Percentiles rank a stretch among this genome's conserved stretches.
Evolutionary conservation across 129 eudicot species (phyloP).

Genomic region (Deinandra increscens): DNA sequence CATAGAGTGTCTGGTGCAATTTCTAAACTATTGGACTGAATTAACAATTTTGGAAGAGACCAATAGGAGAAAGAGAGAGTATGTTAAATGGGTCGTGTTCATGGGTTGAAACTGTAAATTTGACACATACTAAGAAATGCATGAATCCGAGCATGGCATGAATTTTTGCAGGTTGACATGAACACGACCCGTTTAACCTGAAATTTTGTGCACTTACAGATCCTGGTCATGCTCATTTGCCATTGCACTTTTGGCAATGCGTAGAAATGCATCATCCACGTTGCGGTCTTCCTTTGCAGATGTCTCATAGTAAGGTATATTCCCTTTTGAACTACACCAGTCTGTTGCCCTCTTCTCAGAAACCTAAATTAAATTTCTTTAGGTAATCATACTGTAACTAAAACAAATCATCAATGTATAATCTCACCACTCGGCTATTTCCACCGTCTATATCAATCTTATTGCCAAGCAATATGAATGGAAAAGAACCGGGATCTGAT

Average conservation of each 20-base stretch:
- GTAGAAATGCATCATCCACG: slow-evolving; percentile 74
- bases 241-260: slow-evolving; percentile 71
- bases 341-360: slow-evolving; percentile 79
- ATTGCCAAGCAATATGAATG: slow-evolving; percentile 79
- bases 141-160: background rate
- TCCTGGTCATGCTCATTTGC: slow-evolving; percentile 82
- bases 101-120: background rate
- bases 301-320: slow-evolving; percentile 86
- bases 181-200: background rate
- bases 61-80: background rate
- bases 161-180: background rate
- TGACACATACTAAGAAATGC: no score
- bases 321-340: slow-evolving; percentile 90
- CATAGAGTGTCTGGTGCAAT: no score
- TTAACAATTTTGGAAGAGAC: background rate
- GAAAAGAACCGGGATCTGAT: slow-evolving; percentile 69
- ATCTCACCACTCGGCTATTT: slow-evolving; percentile 79
- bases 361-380: slow-evolving; percentile 41
- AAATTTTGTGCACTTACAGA: slow-evolving; percentile 53
- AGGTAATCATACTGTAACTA: background rate
- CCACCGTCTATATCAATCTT: slow-evolving; percentile 96
- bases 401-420: background rate
- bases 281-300: slow-evolving; percentile 88
- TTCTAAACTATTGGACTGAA: no score
- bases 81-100: background rate